These are phyloP conservation scores for Aspergillus spinulosporus DNA, from an alignment of 2,329 filamentous ascomycete genomes.

Conservation along the genomic window DNA sequence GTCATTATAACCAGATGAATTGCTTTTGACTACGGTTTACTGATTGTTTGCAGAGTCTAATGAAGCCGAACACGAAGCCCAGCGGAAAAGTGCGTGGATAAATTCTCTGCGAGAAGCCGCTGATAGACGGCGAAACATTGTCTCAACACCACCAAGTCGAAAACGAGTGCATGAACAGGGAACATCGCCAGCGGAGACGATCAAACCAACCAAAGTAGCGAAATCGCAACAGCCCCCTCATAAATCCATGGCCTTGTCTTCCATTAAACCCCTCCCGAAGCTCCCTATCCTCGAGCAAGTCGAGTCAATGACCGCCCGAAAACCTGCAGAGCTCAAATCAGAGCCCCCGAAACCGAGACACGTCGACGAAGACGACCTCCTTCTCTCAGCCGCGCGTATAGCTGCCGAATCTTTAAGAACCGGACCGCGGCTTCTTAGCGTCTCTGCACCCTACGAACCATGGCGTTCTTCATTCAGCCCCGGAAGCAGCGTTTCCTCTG, in stretches of 20 bases:
- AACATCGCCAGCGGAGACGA: slow-evolving; percentile 11
- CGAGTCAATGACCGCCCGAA: slow-evolving; percentile 30
- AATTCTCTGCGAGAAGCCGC: slow-evolving; percentile 25
- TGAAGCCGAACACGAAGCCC: slow-evolving; percentile 11
- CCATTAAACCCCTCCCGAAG: slow-evolving; percentile 33
- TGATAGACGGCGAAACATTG: slow-evolving; percentile 26
- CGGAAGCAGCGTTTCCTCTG: slow-evolving; percentile 27
- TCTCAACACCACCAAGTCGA: slow-evolving; percentile 20
- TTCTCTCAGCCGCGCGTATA: slow-evolving; percentile 44
- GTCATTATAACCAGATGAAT: neutral
- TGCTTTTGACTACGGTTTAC: neutral
- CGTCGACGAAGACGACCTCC: slow-evolving; percentile 45
- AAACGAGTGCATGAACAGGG: slow-evolving; percentile 32
- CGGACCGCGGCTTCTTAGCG: slow-evolving; percentile 35
- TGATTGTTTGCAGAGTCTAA: slow-evolving; percentile 8
- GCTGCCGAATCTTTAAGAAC: slow-evolving; percentile 41
- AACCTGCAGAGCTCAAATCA: slow-evolving; percentile 23
- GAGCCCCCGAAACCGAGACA: slow-evolving; percentile 26
- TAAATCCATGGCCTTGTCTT: slow-evolving; percentile 33
- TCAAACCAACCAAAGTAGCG: slow-evolving; percentile 30
- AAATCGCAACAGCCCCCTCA: slow-evolving; percentile 22
- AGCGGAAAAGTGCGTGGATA: slow-evolving; percentile 23
- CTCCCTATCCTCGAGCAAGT: slow-evolving; percentile 39
- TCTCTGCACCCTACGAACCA: slow-evolving; percentile 25
- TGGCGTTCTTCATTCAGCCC: slow-evolving; percentile 31